Base-by-base conservation (phyloP, 805 yeast species). In the Spathaspora sp. region DNA sequence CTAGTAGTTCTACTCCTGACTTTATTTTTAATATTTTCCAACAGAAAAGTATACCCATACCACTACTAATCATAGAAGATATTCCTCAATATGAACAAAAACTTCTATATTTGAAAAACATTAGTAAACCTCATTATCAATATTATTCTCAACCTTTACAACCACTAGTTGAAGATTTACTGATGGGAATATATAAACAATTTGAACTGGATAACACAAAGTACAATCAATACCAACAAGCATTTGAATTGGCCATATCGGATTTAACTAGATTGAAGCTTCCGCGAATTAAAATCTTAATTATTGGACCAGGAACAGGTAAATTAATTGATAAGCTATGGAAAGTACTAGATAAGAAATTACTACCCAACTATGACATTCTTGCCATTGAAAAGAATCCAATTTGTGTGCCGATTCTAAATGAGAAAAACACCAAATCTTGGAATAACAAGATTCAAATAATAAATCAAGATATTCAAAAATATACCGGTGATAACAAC, bases 251-350 rank as follows among this genome's bases (percentile, higher is more conserved):
- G 43, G 89, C 92, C 0, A 52, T 87, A 2, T n/a, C 45, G 1
- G 75, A 63, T 47, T 5, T 61, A 54, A 9, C 19, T 5, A 2
- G 2, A 17, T 8, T 18, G 3, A n/a, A 40, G 19, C 26, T 40
- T 7, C 28, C 43, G 3, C 16, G 18, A 8, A 32, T 53, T 2
- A 52, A 49, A 2, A 68, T 88, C 8, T 75, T 87, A 3, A 77
- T 92, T 1, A 83, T 87, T 2, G 97, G 97, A 0, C 94, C 97
- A 0, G 97, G 97, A 0, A 71, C 90, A 44, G 97, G 97, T 0
- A 92, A 93, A 0, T 67, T 92, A 28, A 16, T 26, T 28, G 35
- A 42, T 19, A 12, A 42, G 9, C 12, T 8, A 8, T 29, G 32
- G 32, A 12, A 29, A 29, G 11, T 29, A 29, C 3, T 29, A 5